Conservation (phyloP, 306 rosid genomes). For the Abrus pulchellus region DNA sequence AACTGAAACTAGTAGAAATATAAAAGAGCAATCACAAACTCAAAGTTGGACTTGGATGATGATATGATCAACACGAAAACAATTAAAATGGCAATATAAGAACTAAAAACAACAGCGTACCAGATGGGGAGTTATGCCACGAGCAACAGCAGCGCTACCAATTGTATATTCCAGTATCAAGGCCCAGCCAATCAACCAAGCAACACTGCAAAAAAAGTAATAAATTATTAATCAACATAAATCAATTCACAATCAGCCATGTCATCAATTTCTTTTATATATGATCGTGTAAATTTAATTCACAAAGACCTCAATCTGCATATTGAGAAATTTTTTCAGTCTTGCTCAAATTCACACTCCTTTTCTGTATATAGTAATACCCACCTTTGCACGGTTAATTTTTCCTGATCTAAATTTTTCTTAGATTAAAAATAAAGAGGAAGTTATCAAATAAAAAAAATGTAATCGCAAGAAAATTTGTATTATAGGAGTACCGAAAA, state of each 20-base stretch:
- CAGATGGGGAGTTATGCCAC: conserved; percentile 94
- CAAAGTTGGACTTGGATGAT: conserved; percentile 12
- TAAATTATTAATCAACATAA: background rate
- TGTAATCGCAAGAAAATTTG: too few species aligned
- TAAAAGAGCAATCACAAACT: conserved; percentile 10
- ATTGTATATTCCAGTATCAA: conserved; percentile 89
- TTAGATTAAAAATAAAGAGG: too few species aligned
- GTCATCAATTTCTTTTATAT: background rate
- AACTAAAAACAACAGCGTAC: conserved; percentile 48
- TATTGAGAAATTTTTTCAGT: too few species aligned
- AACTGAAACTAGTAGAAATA: conserved; percentile 23
- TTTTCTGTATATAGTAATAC: too few species aligned
- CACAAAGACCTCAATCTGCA: background rate
- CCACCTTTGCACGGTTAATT: too few species aligned
- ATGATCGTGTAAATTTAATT: background rate
- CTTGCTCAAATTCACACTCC: too few species aligned
- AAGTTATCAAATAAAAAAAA: too few species aligned
- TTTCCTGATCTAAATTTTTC: too few species aligned
- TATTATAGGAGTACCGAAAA: too few species aligned
- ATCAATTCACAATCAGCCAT: conserved; percentile 27
- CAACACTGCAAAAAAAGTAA: conserved; percentile 63
- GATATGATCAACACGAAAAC: conserved; percentile 26
- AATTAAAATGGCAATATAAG: conserved; percentile 12
- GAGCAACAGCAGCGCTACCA: conserved; percentile 90
- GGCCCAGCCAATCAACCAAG: conserved; percentile 98